These are phyloP conservation scores for Starmerella floris DNA, from an alignment of 805 yeast genomes.

Conservation along the genomic window DNA sequence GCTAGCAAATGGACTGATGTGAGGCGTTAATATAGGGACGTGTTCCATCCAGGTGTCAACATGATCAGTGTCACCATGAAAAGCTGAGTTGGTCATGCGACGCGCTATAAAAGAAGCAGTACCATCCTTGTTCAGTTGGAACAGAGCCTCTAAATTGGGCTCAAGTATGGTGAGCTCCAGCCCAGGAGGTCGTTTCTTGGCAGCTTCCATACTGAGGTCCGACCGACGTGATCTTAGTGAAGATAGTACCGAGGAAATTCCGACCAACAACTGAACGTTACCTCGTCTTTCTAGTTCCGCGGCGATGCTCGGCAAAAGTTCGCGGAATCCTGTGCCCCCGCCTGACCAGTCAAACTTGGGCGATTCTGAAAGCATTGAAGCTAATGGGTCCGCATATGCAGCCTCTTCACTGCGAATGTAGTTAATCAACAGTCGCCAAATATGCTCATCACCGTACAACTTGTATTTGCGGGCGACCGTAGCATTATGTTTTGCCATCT, in stretches of 20 bases:
- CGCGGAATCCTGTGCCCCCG: conserved; percentile 58
- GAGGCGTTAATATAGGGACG: too few species aligned
- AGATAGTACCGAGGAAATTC: conserved; percentile 15
- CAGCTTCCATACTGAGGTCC: neutral
- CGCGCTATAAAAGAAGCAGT: neutral
- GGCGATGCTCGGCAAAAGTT: conserved; percentile 47
- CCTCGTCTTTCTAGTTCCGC: conserved; percentile 47
- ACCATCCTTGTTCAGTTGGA: neutral
- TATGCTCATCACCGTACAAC: conserved; percentile 48
- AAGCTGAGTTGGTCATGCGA: neutral
- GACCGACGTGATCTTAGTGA: conserved; percentile 2
- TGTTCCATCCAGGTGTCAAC: too few species aligned
- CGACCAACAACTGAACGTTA: conserved; percentile 76
- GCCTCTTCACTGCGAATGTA: conserved; percentile 7
- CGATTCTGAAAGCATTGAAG: conserved; percentile 22
- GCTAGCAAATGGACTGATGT: neutral
- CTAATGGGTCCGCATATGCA: conserved; percentile 1
- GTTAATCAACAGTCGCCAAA: conserved; percentile 42
- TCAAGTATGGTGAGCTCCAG: conserved; percentile 1
- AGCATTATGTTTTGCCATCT: conserved; percentile 56
- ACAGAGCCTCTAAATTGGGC: conserved; percentile 3
- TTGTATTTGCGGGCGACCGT: conserved; percentile 54
- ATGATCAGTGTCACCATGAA: neutral
- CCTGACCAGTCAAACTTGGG: conserved; percentile 47
- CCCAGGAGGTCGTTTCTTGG: neutral